Conservation (phyloP, 495 filamentous ascomycete species). For the Podospora tetraspora region DNA sequence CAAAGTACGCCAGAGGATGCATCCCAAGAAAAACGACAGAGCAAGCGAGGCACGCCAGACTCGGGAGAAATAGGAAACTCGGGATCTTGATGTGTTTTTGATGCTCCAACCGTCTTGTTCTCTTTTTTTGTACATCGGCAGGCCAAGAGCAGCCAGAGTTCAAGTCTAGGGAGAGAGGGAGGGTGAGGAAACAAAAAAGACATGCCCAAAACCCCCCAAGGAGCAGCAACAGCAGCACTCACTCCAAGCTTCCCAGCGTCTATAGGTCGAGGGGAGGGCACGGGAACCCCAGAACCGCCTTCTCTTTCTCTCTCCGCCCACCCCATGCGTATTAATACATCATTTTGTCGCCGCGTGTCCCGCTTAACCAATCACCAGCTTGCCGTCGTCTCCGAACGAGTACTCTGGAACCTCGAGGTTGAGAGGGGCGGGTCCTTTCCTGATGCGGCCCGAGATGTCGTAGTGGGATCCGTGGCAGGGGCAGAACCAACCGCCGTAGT, state of each 20-base stretch:
- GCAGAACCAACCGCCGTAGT: constrained; percentile 99
- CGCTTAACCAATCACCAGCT: constrained; percentile 71
- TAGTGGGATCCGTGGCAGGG: constrained; percentile 99
- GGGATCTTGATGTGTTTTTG: constrained; percentile 10
- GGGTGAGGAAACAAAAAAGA: constrained; percentile 5
- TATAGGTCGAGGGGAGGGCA: constrained; percentile 14
- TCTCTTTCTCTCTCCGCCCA: constrained; percentile 15
- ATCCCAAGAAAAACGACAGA: not conserved
- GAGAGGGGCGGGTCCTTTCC: constrained; percentile 91
- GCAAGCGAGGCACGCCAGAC: not conserved
- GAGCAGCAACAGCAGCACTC: constrained; percentile 6
- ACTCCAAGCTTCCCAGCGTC: constrained; percentile 18
- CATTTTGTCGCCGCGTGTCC: not conserved
- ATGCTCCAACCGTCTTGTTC: constrained; percentile 14
- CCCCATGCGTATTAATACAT: constrained; percentile 22
- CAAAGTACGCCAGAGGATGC: not conserved
- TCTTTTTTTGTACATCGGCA: constrained; percentile 18
- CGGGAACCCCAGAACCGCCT: constrained; percentile 12
- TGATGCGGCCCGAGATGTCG: constrained; percentile 95
- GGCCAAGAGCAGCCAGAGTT: constrained; percentile 10
- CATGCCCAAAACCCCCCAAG: constrained; percentile 15
- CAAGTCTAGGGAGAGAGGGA: constrained; percentile 3
- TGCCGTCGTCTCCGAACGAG: constrained; percentile 74
- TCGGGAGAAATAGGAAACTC: not conserved
- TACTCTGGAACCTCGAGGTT: constrained; percentile 95